Conservation (phyloP, 441 rosid species). For the Erysimum pusillum region DNA sequence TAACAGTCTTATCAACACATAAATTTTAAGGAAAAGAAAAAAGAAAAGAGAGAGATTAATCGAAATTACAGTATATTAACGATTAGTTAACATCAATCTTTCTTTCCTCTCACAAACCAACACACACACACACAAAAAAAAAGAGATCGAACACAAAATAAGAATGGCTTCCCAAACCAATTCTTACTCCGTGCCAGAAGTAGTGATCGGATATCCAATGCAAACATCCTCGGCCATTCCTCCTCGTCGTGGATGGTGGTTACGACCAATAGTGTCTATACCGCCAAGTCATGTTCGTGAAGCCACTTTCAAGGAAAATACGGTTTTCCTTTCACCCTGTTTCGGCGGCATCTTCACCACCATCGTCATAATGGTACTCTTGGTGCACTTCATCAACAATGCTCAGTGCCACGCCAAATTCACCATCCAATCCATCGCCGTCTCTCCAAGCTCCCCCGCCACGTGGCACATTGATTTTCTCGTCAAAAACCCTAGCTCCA, state of each 20-base stretch:
- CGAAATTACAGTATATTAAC: not conserved
- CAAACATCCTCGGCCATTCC: slow-evolving; percentile 22
- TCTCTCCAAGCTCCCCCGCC: slow-evolving; percentile 4
- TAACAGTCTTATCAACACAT: not conserved
- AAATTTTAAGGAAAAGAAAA: not conserved
- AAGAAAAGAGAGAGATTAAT: not conserved
- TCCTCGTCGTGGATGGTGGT: slow-evolving; percentile 31
- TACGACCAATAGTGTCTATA: slow-evolving; percentile 25
- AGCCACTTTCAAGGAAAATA: not conserved
- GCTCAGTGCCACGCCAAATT: slow-evolving; percentile 21
- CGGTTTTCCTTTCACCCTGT: not conserved
- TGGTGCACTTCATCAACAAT: not conserved
- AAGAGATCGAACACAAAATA: not conserved
- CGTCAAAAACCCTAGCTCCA: slow-evolving; percentile 30
- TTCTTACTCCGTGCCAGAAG: not conserved
- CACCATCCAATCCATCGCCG: slow-evolving; percentile 32
- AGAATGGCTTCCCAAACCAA: slow-evolving; percentile 8
- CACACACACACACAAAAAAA: too few species aligned
- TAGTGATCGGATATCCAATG: not conserved
- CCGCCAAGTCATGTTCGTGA: not conserved
- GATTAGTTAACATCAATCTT: not conserved
- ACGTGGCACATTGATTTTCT: slow-evolving; percentile 36
- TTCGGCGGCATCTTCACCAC: slow-evolving; percentile 14
- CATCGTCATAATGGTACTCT: not conserved
- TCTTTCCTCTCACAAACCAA: not conserved